These are phyloP conservation scores for maize (Zea mays) DNA, from an alignment of 176 grass and related monocot species.

Conservation along the genomic window DNA sequence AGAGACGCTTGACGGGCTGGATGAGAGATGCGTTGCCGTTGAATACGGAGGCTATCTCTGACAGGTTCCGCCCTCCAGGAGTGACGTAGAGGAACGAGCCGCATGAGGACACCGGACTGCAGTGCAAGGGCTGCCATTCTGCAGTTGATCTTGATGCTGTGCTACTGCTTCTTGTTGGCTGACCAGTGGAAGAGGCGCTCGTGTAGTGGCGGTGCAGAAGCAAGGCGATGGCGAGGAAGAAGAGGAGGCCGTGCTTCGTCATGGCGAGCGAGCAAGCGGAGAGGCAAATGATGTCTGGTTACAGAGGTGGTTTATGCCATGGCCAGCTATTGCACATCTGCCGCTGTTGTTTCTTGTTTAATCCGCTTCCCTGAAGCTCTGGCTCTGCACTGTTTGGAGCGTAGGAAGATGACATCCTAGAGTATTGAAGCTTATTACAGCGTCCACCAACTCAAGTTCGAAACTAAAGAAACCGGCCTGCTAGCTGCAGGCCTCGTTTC, in stretches of 20 bases:
- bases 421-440: slow-evolving; percentile 16
- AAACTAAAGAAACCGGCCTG: slow-evolving; percentile 15
- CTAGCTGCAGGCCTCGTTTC: slow-evolving; percentile 33
- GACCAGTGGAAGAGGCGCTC: background rate
- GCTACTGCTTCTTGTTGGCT: background rate
- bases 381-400: slow-evolving; percentile 9
- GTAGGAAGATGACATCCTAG: slow-evolving; percentile 36
- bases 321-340: slow-evolving; percentile 10
- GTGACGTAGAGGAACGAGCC: slow-evolving; percentile 57
- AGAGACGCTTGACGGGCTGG: slow-evolving; percentile 27
- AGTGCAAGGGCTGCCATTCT: slow-evolving; percentile 41
- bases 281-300: slow-evolving; percentile 32
- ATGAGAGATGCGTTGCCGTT: slow-evolving; percentile 40
- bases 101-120: slow-evolving; percentile 29
- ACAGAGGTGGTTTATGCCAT: slow-evolving; percentile 42
- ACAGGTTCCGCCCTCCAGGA: slow-evolving; percentile 34
- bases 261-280: slow-evolving; percentile 34
- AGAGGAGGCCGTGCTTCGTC: slow-evolving; percentile 36
- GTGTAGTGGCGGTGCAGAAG: slow-evolving; percentile 31
- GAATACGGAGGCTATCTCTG: slow-evolving; percentile 32
- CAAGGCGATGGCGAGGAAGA: slow-evolving; percentile 43
- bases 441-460: slow-evolving; percentile 21
- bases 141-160: slow-evolving; percentile 4
- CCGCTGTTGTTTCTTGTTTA: slow-evolving; percentile 40
- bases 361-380: slow-evolving; percentile 35